These are phyloP conservation scores for Venturia asperata DNA, from an alignment of 2,329 filamentous ascomycete genomes.

Conservation along the genomic window DNA sequence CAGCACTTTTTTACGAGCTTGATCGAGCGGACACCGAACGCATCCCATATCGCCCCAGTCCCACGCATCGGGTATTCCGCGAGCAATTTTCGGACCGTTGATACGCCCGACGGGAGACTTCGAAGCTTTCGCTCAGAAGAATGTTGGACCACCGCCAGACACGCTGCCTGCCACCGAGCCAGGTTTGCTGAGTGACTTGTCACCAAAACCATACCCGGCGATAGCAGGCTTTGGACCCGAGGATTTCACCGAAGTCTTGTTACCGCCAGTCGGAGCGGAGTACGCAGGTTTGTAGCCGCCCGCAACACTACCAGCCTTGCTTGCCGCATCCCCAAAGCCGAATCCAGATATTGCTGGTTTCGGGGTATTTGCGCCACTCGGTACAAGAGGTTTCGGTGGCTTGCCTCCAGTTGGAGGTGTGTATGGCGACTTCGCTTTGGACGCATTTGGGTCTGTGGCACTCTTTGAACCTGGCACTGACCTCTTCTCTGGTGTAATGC, in stretches of 20 bases:
- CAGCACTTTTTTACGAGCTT: not conserved
- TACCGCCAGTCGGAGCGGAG: not conserved
- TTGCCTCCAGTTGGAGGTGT: not conserved
- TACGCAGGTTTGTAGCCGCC: not conserved
- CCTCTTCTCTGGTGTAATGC: not conserved
- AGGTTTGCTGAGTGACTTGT: not conserved
- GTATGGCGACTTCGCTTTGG: not conserved
- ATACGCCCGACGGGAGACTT: not conserved
- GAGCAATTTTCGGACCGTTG: not conserved
- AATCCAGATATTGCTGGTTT: constrained; percentile 8
- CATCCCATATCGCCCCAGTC: not conserved
- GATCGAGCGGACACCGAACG: not conserved
- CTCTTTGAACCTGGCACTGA: constrained; percentile 1
- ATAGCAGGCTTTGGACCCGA: constrained; percentile 12
- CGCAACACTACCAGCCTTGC: constrained; percentile 14
- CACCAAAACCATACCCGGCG: not conserved
- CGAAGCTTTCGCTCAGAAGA: constrained; percentile 5
- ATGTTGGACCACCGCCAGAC: not conserved
- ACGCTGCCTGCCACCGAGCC: not conserved
- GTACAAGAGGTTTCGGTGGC: not conserved
- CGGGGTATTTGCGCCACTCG: not conserved
- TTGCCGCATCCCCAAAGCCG: constrained; percentile 10
- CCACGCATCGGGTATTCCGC: not conserved
- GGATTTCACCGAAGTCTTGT: not conserved
- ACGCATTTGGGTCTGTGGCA: not conserved